Evolutionary conservation across 31 red algal genomes (phyloP).

Genomic region (Endocladia muricata): DNA sequence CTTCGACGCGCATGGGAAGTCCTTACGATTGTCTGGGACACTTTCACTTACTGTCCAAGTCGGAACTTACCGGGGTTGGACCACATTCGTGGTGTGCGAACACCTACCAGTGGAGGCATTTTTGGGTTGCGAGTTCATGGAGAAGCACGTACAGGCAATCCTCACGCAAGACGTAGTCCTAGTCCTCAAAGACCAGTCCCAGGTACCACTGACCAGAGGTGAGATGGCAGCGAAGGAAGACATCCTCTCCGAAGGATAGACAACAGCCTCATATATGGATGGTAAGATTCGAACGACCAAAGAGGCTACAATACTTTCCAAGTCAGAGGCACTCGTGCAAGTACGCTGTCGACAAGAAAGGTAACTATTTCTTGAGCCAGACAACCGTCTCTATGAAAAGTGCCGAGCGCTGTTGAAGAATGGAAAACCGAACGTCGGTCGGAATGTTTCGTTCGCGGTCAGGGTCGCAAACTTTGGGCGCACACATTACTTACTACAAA

Average conservation of each 20-base stretch:
- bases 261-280: neutral
- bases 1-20: neutral
- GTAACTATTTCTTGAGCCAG: neutral
- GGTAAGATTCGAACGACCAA: neutral
- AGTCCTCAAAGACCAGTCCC: neutral
- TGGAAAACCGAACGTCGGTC: neutral
- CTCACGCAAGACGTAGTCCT: neutral
- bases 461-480: neutral
- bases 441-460: neutral
- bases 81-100: neutral
- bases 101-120: neutral
- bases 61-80: neutral
- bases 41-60: neutral
- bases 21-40: neutral
- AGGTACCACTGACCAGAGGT: neutral
- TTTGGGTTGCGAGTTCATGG: slow-evolving; percentile 2
- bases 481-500: neutral
- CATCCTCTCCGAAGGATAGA: neutral
- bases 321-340: neutral
- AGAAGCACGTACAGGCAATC: neutral
- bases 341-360: neutral
- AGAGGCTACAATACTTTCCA: neutral
- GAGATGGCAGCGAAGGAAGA: neutral
- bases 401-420: neutral
- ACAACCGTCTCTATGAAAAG: neutral